Base-by-base conservation (phyloP, 148 eudicot species). In the Chenopodium album region DNA sequence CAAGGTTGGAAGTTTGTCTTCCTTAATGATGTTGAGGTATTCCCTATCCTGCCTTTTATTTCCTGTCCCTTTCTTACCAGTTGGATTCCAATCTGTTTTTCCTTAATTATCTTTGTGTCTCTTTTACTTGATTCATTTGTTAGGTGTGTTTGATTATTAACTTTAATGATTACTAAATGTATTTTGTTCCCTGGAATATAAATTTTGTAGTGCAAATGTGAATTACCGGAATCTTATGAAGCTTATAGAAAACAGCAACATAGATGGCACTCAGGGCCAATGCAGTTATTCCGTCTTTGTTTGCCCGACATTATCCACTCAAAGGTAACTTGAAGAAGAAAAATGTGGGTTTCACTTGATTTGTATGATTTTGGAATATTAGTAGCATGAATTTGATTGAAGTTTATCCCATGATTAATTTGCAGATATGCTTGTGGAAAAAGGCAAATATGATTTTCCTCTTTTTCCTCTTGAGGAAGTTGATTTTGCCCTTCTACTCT, bases 211-310 rank as follows among this genome's bases (percentile, higher is more conserved):
- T 94, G 99, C 80, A 95, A 94, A 85, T 96, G 99, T 81, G 99
- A 96, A 81, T 72, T 96, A 72, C 99, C 99, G 13, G 99, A 94
- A 88, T 96, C 99, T 32, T 96, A 94, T 82, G 99, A 96, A 88
- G 99, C 99, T 44, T 94, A 94, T 59, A 76, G 98, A 71, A 94
- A 94, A 82, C 98, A 94, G 76, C 99, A 96, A 60, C 99, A 96
- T 71, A 86, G 99, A 87, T 96, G 99, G 99, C 99, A 96, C 85
- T 96, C 99, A 10, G 99, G 99, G 63, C 99, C 99, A 5, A 96
- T 96, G 99, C 99, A 94, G 82, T 84, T 96, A 85, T 96, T 96
- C 80, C 94, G 98, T 47, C 97, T 96, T 70, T 96, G 99, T 86
- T 88, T 96, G 81, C 99, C 97, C 9, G 97, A 82, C 79, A 88